Evolutionary conservation across 164 flowering plant species (phyloP).

Genomic region (Akebia trifoliata): DNA sequence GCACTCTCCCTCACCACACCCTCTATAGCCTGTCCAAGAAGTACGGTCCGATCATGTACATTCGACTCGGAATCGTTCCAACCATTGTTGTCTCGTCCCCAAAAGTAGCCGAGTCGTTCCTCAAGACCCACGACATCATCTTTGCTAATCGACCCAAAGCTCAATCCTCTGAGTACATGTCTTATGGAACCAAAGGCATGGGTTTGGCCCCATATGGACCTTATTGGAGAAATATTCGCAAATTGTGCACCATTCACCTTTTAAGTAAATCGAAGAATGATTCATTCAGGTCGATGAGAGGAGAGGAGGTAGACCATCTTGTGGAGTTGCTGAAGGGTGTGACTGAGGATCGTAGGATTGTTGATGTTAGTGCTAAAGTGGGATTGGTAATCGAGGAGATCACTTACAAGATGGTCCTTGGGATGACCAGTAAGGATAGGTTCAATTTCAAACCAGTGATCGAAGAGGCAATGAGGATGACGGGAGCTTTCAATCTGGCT

Average conservation of each 20-base stretch:
- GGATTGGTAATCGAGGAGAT: slow-evolving; percentile 5
- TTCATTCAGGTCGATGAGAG: slow-evolving; percentile 19
- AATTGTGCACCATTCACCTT: slow-evolving; percentile 22
- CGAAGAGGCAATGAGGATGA: slow-evolving; percentile 11
- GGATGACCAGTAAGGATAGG: slow-evolving; percentile 10
- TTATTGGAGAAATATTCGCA: slow-evolving; percentile 27
- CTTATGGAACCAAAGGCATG: slow-evolving; percentile 17
- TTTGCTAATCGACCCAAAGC: slow-evolving; percentile 11
- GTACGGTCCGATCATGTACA: slow-evolving; percentile 18
- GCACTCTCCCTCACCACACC: slow-evolving; percentile 29
- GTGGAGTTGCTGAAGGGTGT: slow-evolving; percentile 8
- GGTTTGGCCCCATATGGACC: slow-evolving; percentile 13
- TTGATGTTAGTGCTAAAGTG: slow-evolving; percentile 11
- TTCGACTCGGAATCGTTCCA: slow-evolving; percentile 7
- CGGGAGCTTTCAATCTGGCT: slow-evolving; percentile 21
- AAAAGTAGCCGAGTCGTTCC: slow-evolving; percentile 3
- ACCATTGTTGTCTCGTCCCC: slow-evolving; percentile 10
- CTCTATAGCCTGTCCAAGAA: slow-evolving; percentile 11
- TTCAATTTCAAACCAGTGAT: slow-evolving; percentile 5
- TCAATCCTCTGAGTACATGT: slow-evolving; percentile 13
- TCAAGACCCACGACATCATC: slow-evolving; percentile 4
- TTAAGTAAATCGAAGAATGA: slow-evolving; percentile 17
- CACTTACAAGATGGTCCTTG: slow-evolving; percentile 14
- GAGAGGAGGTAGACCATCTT: slow-evolving; percentile 11
- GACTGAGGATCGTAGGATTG: neutral